These are phyloP conservation scores for Ulota crispa DNA, from an alignment of 225 moss, liverwort and hornwort genomes.

Conservation along the genomic window DNA sequence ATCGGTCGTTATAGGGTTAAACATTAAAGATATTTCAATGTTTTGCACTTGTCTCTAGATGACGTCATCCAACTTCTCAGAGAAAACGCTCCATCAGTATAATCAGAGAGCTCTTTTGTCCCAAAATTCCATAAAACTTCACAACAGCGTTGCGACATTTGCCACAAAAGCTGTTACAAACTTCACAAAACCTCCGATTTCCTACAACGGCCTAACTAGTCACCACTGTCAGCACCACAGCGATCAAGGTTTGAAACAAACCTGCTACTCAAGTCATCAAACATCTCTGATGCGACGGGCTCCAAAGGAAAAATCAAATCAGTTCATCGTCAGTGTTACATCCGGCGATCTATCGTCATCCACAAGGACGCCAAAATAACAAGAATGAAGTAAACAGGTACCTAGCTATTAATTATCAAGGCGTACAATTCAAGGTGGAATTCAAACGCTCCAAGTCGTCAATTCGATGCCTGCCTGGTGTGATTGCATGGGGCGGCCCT, in stretches of 20 bases:
- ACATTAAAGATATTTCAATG: too few species aligned
- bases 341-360: background rate
- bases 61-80: background rate
- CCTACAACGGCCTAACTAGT: background rate
- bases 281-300: constrained; percentile 1
- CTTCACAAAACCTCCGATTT: background rate
- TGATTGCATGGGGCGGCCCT: constrained; percentile 15
- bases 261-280: background rate
- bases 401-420: background rate
- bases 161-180: background rate
- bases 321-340: background rate
- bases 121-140: background rate
- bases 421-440: background rate
- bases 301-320: background rate
- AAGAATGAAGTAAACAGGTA: background rate
- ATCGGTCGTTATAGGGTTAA: too few species aligned
- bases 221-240: background rate
- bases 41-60: background rate
- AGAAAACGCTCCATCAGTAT: background rate
- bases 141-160: background rate
- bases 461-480: background rate
- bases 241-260: background rate
- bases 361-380: background rate
- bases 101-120: background rate
- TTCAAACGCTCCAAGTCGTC: background rate